These are phyloP conservation scores for Salinomyces thailandicus DNA, from an alignment of 2,329 filamentous ascomycete species.

Conservation along the genomic window DNA sequence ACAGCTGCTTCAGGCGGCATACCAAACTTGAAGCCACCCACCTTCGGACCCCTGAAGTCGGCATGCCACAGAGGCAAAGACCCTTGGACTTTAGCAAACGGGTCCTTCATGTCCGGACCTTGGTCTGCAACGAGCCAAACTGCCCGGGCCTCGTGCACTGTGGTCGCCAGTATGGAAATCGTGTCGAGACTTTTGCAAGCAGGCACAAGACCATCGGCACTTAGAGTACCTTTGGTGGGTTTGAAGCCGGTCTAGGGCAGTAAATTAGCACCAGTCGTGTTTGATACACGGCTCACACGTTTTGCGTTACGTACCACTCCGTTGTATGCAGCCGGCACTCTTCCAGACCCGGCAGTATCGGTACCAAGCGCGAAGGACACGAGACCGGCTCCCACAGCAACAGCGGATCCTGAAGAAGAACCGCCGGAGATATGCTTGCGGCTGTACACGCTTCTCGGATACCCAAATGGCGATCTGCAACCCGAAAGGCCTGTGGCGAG, in stretches of 20 bases:
- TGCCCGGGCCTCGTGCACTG: conserved; percentile 38
- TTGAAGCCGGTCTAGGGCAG: conserved; percentile 39
- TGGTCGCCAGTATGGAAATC: conserved; percentile 44
- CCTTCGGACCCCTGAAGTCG: conserved; percentile 25
- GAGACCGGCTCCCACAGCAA: conserved; percentile 44
- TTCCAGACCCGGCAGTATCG: conserved; percentile 46
- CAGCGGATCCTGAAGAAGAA: conserved; percentile 46
- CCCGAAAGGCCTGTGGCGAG: conserved; percentile 52
- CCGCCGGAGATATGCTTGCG: conserved; percentile 45
- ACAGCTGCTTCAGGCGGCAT: conserved; percentile 38
- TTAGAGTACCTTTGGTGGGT: conserved; percentile 44
- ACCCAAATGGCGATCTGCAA: conserved; percentile 48
- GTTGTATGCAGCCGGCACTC: conserved; percentile 46
- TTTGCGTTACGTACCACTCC: no score
- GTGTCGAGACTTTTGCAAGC: conserved; percentile 50
- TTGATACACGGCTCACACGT: no score
- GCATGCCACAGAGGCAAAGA: conserved; percentile 25
- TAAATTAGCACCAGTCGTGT: no score
- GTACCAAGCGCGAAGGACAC: conserved; percentile 48
- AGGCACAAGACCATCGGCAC: conserved; percentile 41
- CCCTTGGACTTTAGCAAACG: conserved; percentile 39
- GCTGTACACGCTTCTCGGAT: conserved; percentile 43
- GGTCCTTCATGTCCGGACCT: conserved; percentile 40
- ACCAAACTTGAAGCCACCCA: conserved; percentile 38
- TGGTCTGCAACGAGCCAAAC: conserved; percentile 40